Evolutionary conservation across 805 yeast genomes (phyloP).

Genomic region (Candida palmyrensis): DNA sequence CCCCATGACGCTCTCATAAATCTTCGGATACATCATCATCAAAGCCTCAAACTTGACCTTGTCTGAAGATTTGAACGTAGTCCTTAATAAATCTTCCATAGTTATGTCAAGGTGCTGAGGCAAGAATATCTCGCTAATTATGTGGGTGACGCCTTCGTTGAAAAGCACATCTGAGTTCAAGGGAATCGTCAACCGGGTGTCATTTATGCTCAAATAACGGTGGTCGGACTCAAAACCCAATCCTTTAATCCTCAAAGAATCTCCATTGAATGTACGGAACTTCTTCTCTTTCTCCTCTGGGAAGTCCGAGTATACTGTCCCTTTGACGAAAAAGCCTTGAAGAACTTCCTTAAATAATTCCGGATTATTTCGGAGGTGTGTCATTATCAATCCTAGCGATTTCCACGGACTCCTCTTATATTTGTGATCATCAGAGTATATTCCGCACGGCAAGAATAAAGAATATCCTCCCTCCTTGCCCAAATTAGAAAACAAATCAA

Average conservation of each 20-base stretch:
- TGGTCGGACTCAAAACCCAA: constrained; percentile 11
- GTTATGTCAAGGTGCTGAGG: constrained; percentile 55
- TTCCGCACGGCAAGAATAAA: constrained; percentile 68
- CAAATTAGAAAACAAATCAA: constrained; percentile 47
- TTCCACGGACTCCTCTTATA: constrained; percentile 50
- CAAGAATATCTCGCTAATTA: constrained; percentile 49
- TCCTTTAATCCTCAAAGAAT: constrained; percentile 17
- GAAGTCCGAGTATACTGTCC: constrained; percentile 63
- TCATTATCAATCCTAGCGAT: constrained; percentile 50
- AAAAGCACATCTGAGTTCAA: constrained; percentile 64
- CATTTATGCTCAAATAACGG: constrained; percentile 24
- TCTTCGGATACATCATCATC: constrained; percentile 36
- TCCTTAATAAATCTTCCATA: constrained; percentile 48
- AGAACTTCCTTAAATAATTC: constrained; percentile 49
- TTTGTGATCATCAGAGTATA: constrained; percentile 6
- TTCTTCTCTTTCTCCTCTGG: constrained; percentile 11
- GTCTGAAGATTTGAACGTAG: constrained; percentile 41
- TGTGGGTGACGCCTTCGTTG: constrained; percentile 81
- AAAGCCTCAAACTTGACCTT: constrained; percentile 35
- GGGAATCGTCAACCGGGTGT: constrained; percentile 28
- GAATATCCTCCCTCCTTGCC: constrained; percentile 64
- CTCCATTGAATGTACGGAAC: constrained; percentile 23
- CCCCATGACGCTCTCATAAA: constrained; percentile 38
- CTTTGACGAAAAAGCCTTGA: constrained; percentile 56
- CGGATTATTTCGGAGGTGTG: constrained; percentile 50